Evolutionary conservation across 441 rosid species (phyloP).

Genomic region (Dalechampia spathulata): DNA sequence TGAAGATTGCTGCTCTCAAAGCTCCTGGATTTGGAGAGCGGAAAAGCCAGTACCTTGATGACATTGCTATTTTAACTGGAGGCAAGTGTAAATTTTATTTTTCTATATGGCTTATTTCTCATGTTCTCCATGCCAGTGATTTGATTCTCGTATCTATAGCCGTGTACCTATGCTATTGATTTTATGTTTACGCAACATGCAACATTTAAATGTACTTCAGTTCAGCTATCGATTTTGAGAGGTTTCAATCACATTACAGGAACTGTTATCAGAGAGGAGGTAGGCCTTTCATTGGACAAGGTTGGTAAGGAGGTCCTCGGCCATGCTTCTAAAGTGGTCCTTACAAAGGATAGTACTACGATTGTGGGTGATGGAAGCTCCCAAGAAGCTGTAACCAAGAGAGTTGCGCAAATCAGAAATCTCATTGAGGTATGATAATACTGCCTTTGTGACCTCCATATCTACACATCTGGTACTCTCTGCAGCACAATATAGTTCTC

Average conservation of each 20-base stretch:
- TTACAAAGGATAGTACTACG: constrained; percentile 76
- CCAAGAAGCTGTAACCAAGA: constrained; percentile 78
- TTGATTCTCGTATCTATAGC: not conserved
- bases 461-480: not conserved
- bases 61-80: constrained; percentile 88
- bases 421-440: constrained; percentile 54
- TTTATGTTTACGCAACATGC: no score
- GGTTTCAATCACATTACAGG: constrained; percentile 28
- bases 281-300: constrained; percentile 86
- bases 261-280: constrained; percentile 86
- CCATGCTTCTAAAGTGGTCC: constrained; percentile 76
- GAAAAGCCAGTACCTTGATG: constrained; percentile 94
- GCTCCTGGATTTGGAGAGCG: constrained; percentile 99
- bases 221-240: not conserved
- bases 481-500: not conserved
- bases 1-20: constrained; percentile 96
- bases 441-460: not conserved
- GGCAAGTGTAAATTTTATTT: constrained; percentile 30
- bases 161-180: not conserved
- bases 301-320: constrained; percentile 81
- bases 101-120: not conserved
- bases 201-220: not conserved
- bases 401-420: constrained; percentile 77
- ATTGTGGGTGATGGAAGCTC: constrained; percentile 92
- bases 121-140: not conserved